A percentile compares a stretch with the other conserved stretches of the same genome.
These are phyloP conservation scores for Scutellaria baicalensis DNA, from an alignment of 257 asterid genomes.

Conservation along the genomic window DNA sequence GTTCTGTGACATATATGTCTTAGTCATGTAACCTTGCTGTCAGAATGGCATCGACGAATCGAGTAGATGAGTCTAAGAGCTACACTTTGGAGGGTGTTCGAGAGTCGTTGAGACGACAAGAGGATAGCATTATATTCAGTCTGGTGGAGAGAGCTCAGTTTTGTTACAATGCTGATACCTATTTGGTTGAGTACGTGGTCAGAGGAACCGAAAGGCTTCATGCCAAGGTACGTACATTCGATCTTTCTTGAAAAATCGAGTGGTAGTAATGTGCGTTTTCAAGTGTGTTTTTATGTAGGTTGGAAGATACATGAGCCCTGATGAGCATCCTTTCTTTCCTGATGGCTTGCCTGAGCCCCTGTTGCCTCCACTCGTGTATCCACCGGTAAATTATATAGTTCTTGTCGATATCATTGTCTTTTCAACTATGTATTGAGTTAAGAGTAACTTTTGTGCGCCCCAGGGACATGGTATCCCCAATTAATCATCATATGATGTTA, in stretches of 20 bases:
- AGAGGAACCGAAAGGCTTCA: slow-evolving; percentile 83
- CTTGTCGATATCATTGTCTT: neutral
- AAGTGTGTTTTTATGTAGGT: slow-evolving; percentile 31
- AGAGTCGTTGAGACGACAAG: slow-evolving; percentile 63
- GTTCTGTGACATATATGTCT: neutral
- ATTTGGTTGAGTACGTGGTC: slow-evolving; percentile 70
- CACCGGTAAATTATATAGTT: slow-evolving; percentile 31
- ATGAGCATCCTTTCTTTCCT: slow-evolving; percentile 86
- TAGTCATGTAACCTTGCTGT: neutral
- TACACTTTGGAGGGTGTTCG: slow-evolving; percentile 77
- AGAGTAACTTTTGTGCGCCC: no score
- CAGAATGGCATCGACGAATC: slow-evolving; percentile 37
- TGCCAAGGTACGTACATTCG: slow-evolving; percentile 35
- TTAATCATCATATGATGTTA: no score
- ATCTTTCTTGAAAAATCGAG: neutral
- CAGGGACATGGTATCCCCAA: no score
- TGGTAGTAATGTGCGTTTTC: neutral
- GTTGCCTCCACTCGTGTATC: slow-evolving; percentile 80
- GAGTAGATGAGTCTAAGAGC: slow-evolving; percentile 62
- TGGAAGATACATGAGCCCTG: slow-evolving; percentile 83
- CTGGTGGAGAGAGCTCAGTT: slow-evolving; percentile 82
- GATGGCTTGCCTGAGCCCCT: slow-evolving; percentile 52
- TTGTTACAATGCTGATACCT: slow-evolving; percentile 53
- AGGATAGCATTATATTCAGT: slow-evolving; percentile 80
- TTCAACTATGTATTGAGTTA: neutral